Base-by-base conservation (phyloP, 2,329 filamentous ascomycete genomes). In the Aspergillus spinulosporus region DNA sequence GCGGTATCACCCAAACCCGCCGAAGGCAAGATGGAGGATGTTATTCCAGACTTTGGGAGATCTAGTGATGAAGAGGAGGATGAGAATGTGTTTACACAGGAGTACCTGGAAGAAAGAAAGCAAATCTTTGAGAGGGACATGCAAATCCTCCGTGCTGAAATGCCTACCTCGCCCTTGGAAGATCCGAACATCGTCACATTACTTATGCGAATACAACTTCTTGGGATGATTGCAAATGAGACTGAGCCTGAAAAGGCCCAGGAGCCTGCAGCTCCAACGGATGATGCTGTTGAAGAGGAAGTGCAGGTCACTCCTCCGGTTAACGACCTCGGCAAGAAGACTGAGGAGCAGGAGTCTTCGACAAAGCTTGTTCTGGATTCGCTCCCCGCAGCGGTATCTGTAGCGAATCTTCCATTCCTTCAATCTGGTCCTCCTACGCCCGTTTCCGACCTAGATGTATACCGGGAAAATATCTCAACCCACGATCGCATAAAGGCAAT, bases 361-460 rank as follows among this genome's bases (percentile, higher is more conserved):
- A 42, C 57, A 0, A 65, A 66, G 43, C 12, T 55, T 15, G 37
- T 55, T 15, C 31, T 64, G 36, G 58, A 66, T 15, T 52, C 64
- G 12, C 40, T 61, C 7, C 49, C 62, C 9, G 49, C 59, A 12
- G 57, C 56, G 5, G 62, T 76, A 26, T 71, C 73, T 2, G 54
- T 80, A 40, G 75, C 78, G 14, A 71, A 64, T 54, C 66, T 81
- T n/a, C 78, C 78, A 3, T 81, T 79, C 59, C 63, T 80, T 15
- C 65, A 71, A 37, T 65, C 68, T 21, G 75, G 73, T 0, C 74
- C 76, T 31, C 76, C 71, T 4, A 76, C 75, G 4, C 75, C 77
- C 1, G 64, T 78, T 14, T 75, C 76, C 4, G 74, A 80, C 28
- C 66, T 80, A 49, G 76, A 79, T 14, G 66, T 74, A 3, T 74